These are phyloP conservation scores for Lentinula guzmanii DNA, from an alignment of 768 basidiomycete genomes.

Conservation along the genomic window DNA sequence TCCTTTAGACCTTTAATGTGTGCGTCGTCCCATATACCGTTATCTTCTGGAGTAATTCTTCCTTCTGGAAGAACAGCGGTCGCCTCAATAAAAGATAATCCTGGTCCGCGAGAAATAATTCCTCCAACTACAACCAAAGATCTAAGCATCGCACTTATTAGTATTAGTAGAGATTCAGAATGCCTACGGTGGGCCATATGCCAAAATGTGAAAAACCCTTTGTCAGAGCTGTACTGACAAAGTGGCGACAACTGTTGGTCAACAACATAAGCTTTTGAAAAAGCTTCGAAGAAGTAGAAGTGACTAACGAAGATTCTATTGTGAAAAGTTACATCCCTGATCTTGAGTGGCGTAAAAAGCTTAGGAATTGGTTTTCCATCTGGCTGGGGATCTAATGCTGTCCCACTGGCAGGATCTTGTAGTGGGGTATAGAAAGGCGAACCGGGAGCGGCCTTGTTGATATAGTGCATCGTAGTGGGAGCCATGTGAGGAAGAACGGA, in stretches of 20 bases:
- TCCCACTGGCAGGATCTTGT: slow-evolving; percentile 33
- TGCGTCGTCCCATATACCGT: slow-evolving; percentile 58
- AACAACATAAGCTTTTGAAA: not conserved
- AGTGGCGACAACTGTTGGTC: slow-evolving; percentile 41
- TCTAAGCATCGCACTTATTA: slow-evolving; percentile 7
- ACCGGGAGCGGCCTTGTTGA: slow-evolving; percentile 19
- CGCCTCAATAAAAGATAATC: slow-evolving; percentile 59
- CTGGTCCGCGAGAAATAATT: slow-evolving; percentile 48
- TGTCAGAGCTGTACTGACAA: slow-evolving; percentile 54
- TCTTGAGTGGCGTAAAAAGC: slow-evolving; percentile 52
- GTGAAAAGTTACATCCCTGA: slow-evolving; percentile 45
- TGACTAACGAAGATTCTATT: slow-evolving; percentile 48
- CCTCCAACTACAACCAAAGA: slow-evolving; percentile 35
- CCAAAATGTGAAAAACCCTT: slow-evolving; percentile 50
- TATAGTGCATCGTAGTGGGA: not conserved
- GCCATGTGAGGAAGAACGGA: not conserved
- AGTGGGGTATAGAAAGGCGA: slow-evolving; percentile 38
- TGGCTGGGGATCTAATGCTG: slow-evolving; percentile 29
- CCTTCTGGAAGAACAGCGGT: slow-evolving; percentile 56
- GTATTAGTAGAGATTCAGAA: slow-evolving; percentile 14
- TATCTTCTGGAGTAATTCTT: slow-evolving; percentile 62
- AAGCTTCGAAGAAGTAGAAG: not conserved
- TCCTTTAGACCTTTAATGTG: slow-evolving; percentile 41
- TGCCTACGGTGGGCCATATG: slow-evolving; percentile 56
- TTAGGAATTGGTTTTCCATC: slow-evolving; percentile 30